phyloP scores from a whole-genome alignment of 768 basidiomycete species.

The Rhizopogon sp. region DNA sequence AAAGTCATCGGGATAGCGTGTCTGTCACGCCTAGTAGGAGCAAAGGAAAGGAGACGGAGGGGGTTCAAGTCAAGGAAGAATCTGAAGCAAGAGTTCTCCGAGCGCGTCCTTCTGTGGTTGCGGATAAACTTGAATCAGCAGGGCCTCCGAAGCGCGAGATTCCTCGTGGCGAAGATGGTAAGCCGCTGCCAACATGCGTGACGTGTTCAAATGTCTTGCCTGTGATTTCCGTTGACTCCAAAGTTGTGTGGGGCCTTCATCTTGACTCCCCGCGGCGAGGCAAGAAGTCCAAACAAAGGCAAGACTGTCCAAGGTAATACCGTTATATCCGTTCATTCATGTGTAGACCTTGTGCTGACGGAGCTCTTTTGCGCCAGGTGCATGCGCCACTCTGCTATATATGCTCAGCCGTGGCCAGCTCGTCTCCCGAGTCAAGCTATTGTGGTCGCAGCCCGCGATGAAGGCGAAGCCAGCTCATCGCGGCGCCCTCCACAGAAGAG shows the following conservation, averaged over 20 bases:
- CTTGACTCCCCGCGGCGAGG: conserved; percentile 40
- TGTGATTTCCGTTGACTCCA: conserved; percentile 68
- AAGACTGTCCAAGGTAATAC: conserved; percentile 69
- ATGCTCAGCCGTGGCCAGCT: conserved; percentile 65
- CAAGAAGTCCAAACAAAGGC: conserved; percentile 56
- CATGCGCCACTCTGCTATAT: conserved; percentile 77
- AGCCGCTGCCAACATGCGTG: conserved; percentile 61
- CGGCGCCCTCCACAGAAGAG: conserved; percentile 49
- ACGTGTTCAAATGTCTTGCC: conserved; percentile 71
- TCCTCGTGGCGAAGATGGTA: conserved; percentile 59
- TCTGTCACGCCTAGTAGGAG: conserved; percentile 26
- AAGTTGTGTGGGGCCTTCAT: conserved; percentile 70
- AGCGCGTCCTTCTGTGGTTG: conserved; percentile 36
- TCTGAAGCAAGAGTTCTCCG: conserved; percentile 48
- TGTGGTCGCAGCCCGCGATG: conserved; percentile 44
- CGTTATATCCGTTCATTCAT: conserved; percentile 18
- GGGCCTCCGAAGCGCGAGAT: conserved; percentile 38
- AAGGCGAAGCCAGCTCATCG: conserved; percentile 27
- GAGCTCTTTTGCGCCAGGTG: conserved; percentile 42
- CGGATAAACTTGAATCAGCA: conserved; percentile 29
- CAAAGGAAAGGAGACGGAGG: conserved; percentile 39
- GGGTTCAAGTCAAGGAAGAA: conserved; percentile 41
- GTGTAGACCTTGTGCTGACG: conserved; percentile 8
- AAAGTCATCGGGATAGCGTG: conserved; percentile 22
- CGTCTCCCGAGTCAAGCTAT: conserved; percentile 43